Percentiles rank a stretch among this genome's conserved stretches.
phyloP scores from a whole-genome alignment of 2,329 filamentous ascomycete genomes.

The Penicillium italicum region DNA sequence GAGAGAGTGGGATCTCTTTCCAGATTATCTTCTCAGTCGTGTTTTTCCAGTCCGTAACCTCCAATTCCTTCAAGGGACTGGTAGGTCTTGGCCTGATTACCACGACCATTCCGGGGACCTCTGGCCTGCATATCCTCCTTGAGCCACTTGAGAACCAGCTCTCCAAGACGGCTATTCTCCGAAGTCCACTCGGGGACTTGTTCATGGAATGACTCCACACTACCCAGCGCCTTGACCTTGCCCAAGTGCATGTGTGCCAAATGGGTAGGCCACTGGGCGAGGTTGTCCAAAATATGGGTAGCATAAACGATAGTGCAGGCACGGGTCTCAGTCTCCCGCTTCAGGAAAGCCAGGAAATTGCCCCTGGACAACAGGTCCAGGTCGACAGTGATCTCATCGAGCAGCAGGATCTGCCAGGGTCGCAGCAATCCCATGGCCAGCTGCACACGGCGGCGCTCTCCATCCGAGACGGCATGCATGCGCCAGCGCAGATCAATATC shows the following conservation, averaged over 20 bases:
- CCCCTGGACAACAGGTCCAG: slow-evolving; percentile 80
- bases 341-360: slow-evolving; percentile 82
- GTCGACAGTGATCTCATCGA: slow-evolving; percentile 97
- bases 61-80: slow-evolving; percentile 56
- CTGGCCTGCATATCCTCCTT: slow-evolving; percentile 72
- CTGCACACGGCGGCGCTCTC: slow-evolving; percentile 86
- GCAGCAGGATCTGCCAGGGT: slow-evolving; percentile 83
- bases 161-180: slow-evolving; percentile 80
- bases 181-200: slow-evolving; percentile 49
- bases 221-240: slow-evolving; percentile 79
- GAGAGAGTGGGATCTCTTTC: background rate
- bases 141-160: slow-evolving; percentile 85
- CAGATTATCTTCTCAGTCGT: slow-evolving; percentile 3
- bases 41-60: slow-evolving; percentile 60
- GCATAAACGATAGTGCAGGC: slow-evolving; percentile 94
- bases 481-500: slow-evolving; percentile 92
- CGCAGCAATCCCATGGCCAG: slow-evolving; percentile 91
- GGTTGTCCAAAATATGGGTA: slow-evolving; percentile 93
- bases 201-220: slow-evolving; percentile 65
- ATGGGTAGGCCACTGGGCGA: slow-evolving; percentile 92
- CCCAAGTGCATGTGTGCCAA: slow-evolving; percentile 94
- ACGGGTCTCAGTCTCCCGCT: slow-evolving; percentile 75
- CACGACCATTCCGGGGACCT: slow-evolving; percentile 68
- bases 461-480: slow-evolving; percentile 93
- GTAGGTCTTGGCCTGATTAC: slow-evolving; percentile 50